Base-by-base conservation (phyloP, 1,284 basidiomycete genomes). In the Rhizoctonia solani region DNA sequence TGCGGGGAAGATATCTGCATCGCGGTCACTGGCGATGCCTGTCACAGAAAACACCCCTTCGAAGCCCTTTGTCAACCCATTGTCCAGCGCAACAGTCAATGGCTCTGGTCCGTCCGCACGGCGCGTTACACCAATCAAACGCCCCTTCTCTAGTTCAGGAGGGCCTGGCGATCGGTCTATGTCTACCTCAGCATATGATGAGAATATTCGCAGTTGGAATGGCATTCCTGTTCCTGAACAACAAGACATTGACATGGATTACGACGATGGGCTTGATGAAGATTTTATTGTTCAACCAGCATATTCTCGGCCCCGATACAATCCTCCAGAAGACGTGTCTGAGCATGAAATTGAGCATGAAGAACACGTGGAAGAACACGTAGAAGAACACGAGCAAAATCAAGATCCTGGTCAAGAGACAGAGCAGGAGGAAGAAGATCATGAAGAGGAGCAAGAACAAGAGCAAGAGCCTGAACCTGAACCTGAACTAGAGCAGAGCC, bases 231-330 rank as follows among this genome's bases (percentile, higher is more conserved):
- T 49, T 1, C 59, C 59, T n/a, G 59, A 63, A 27, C 47, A 25
- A 4, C 32, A 32, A 11, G 59, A 63, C 16, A 42, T 34, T 21
- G 59, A 63, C 34, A 63, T 63, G 59, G 32, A 63, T 25, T 63
- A 63, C 25, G 59, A 63, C 23, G 56, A 59, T 25, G 59, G 59
- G 11, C n/a, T 63, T 13, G 59, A 63, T 27, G 59, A 63, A 27
- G 59, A 63, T 37, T 63, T 63, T 41, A 37, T 63, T 23, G 37
- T 52, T 16, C 59, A 63, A 27, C 59, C 59, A 14, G 59, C 59
- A 19, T 32, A 21, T 37, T 63, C 59, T n/a, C 46, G 59, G 23
- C 46, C 47, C 14, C 29, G 59, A 8, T 63, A 63, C 23, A 61
- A 61, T 21, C 58, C 58, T 30, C 58, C 58, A 11, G 58, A 50